Percentiles rank a stretch among this genome's conserved stretches.
phyloP scores from a whole-genome alignment of 179 eudicot species.

The Gypsophila paniculata region DNA sequence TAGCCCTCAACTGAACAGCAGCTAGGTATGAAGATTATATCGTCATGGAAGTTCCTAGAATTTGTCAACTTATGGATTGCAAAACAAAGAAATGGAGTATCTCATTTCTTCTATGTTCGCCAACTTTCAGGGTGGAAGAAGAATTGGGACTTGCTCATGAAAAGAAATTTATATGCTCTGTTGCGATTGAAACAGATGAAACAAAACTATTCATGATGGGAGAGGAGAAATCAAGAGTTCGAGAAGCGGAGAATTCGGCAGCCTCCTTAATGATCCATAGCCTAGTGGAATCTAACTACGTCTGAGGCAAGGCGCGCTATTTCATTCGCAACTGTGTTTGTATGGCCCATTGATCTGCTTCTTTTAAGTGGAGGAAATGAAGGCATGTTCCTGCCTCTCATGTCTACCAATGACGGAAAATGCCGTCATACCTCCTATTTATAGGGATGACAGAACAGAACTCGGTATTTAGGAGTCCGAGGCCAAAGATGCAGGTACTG shows the following conservation, averaged over 20 bases:
- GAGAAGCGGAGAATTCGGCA: constrained; percentile 77
- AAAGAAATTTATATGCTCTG: constrained; percentile 54
- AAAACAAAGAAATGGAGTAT: no score
- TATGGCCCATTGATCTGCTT: constrained; percentile 24
- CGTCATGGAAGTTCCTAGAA: neutral
- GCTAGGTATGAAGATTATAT: neutral
- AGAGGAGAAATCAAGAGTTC: constrained; percentile 42
- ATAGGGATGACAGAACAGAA: neutral
- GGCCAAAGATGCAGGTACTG: constrained; percentile 25
- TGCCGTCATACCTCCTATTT: neutral
- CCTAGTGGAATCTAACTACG: constrained; percentile 30
- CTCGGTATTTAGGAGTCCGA: neutral
- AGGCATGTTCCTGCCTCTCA: constrained; percentile 21
- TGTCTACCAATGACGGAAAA: neutral
- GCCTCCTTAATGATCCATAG: constrained; percentile 66
- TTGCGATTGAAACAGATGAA: constrained; percentile 40
- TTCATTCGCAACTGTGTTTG: neutral
- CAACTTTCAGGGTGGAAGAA: constrained; percentile 42
- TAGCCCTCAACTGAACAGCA: neutral
- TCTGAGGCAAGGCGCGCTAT: constrained; percentile 5
- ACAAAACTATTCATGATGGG: constrained; percentile 36
- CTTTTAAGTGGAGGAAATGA: constrained; percentile 37
- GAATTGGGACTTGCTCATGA: constrained; percentile 59
- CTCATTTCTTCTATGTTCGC: neutral
- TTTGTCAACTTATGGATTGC: neutral